A percentile compares a stretch with the other conserved stretches of the same genome.
Evolutionary conservation across 2,329 filamentous ascomycete species (phyloP).

Genomic region (Thelonectria olida): DNA sequence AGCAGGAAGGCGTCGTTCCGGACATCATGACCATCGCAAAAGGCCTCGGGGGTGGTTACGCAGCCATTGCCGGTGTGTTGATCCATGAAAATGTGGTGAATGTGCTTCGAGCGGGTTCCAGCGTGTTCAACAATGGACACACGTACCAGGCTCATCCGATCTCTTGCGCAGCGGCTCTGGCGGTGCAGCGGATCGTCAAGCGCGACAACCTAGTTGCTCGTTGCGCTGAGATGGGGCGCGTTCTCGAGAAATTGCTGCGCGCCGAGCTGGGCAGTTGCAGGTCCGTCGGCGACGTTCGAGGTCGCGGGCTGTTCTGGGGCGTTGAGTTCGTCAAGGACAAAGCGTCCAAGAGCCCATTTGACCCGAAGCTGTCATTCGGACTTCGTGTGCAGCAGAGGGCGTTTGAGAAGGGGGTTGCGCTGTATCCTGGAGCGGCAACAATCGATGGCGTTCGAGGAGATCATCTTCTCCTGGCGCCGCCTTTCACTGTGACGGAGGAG

Average conservation of each 20-base stretch:
- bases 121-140: constrained; percentile 63
- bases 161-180: constrained; percentile 49
- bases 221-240: constrained; percentile 14
- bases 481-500: constrained; percentile 68
- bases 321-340: constrained; percentile 55
- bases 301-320: constrained; percentile 53
- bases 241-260: constrained; percentile 3
- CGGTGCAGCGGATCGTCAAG: constrained; percentile 51
- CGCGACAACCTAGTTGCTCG: constrained; percentile 43
- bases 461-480: constrained; percentile 75
- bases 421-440: constrained; percentile 73
- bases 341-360: constrained; percentile 48
- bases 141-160: constrained; percentile 58
- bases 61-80: constrained; percentile 64
- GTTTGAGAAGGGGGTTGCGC: constrained; percentile 46
- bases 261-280: not conserved
- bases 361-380: constrained; percentile 38
- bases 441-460: constrained; percentile 70
- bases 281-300: constrained; percentile 24
- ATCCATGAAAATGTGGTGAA: constrained; percentile 47
- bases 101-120: constrained; percentile 12
- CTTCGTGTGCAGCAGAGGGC: constrained; percentile 42
- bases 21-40: constrained; percentile 70
- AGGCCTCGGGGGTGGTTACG: constrained; percentile 65
- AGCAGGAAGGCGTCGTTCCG: constrained; percentile 51